A percentile compares a stretch with the other conserved stretches of the same genome.
phyloP scores from a whole-genome alignment of 1,284 basidiomycete genomes.

The Trichosporon asahii region DNA sequence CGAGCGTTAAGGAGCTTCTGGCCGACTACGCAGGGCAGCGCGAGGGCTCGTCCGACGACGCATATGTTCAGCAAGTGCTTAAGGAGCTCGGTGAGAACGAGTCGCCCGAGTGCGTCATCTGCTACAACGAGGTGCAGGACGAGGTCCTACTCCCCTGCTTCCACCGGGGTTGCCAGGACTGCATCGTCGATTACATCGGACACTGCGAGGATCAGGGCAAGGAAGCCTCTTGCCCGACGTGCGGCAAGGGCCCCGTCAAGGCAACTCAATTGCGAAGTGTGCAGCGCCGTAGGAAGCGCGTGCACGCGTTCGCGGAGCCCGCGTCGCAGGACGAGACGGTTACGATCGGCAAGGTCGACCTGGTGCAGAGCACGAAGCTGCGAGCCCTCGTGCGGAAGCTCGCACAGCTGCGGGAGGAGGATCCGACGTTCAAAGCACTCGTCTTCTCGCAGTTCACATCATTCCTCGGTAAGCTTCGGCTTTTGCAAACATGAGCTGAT shows the following conservation, averaged over 20 bases:
- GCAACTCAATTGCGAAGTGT: conserved; percentile 41
- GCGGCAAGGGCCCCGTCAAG: conserved; percentile 43
- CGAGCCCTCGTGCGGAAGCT: conserved; percentile 45
- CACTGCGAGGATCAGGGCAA: conserved; percentile 48
- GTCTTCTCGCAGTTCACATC: conserved; percentile 75
- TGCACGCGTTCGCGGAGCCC: conserved; percentile 31
- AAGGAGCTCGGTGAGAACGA: conserved; percentile 56
- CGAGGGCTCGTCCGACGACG: conserved; percentile 36
- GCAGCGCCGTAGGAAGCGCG: conserved; percentile 48
- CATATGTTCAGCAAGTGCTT: conserved; percentile 65
- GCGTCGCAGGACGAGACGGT: conserved; percentile 30
- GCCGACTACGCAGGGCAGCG: conserved; percentile 58
- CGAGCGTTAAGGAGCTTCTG: conserved; percentile 63
- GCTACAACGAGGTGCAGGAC: conserved; percentile 56
- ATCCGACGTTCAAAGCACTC: conserved; percentile 76
- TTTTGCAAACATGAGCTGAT: neutral
- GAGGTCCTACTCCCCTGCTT: conserved; percentile 71
- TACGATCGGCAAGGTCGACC: conserved; percentile 71
- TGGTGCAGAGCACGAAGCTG: conserved; percentile 74
- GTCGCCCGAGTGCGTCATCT: conserved; percentile 71
- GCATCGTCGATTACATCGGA: conserved; percentile 49
- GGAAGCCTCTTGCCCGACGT: conserved; percentile 47
- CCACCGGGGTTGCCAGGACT: conserved; percentile 63
- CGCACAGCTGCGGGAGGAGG: conserved; percentile 49
- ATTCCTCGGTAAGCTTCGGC: conserved; percentile 57